These are phyloP conservation scores for Hypoxylon sp. DNA, from an alignment of 2,329 filamentous ascomycete species.

Conservation along the genomic window DNA sequence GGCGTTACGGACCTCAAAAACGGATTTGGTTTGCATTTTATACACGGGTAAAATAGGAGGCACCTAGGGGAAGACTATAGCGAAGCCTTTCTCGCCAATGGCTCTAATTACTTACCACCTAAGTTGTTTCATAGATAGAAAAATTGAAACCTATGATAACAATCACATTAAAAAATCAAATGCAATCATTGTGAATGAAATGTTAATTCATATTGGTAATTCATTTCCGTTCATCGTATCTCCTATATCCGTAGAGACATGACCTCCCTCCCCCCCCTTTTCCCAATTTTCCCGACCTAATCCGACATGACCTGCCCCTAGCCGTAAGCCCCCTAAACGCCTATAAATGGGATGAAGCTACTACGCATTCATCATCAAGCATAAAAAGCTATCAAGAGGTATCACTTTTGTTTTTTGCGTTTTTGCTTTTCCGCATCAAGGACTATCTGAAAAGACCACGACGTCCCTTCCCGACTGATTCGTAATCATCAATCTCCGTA, in stretches of 20 bases:
- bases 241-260: constrained; percentile 15
- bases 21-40: constrained; percentile 12
- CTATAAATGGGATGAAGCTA: constrained; percentile 31
- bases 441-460: constrained; percentile 29
- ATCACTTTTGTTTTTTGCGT: constrained; percentile 33
- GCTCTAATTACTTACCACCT: no score
- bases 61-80: no score
- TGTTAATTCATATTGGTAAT: no score
- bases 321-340: constrained; percentile 25
- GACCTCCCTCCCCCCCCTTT: constrained; percentile 12
- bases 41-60: no score
- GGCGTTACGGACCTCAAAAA: constrained; percentile 24
- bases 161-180: no score
- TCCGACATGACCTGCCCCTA: constrained; percentile 31
- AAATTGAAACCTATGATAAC: no score
- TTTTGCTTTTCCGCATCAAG: constrained; percentile 17
- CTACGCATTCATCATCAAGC: constrained; percentile 23
- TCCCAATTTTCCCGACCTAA: constrained; percentile 5
- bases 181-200: no score
- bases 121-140: no score
- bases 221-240: not conserved
- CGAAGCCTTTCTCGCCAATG: no score
- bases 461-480: constrained; percentile 11
- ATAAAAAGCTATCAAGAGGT: constrained; percentile 32
- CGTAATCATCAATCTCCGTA: constrained; percentile 3